Evolutionary conservation across 805 yeast species (phyloP).

Genomic region (Kuraishia ogatae): DNA sequence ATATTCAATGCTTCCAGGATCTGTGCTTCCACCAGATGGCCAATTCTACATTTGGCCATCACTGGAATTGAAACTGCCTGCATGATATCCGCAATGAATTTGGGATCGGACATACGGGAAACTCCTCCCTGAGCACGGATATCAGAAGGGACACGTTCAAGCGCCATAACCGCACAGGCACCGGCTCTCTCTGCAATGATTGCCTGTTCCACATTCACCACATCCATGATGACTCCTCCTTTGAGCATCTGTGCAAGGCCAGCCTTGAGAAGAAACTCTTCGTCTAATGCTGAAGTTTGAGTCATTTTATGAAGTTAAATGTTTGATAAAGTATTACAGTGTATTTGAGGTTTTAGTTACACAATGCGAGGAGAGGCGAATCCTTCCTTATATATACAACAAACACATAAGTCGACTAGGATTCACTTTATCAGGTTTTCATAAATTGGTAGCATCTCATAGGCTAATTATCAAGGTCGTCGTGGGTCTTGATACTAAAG

Average conservation of each 20-base stretch:
- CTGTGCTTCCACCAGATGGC: conserved; percentile 79
- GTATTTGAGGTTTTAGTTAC: too few relatives aligned
- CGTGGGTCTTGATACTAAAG: background rate
- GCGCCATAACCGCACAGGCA: conserved; percentile 86
- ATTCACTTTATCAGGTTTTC: background rate
- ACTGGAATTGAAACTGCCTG: conserved; percentile 63
- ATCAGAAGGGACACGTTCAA: conserved; percentile 80
- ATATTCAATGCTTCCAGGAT: conserved; percentile 61
- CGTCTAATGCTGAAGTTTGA: background rate
- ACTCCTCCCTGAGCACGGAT: conserved; percentile 77
- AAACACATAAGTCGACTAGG: too few relatives aligned
- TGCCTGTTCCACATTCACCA: conserved; percentile 75
- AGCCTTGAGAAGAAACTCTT: conserved; percentile 50
- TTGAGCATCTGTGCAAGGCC: conserved; percentile 84
- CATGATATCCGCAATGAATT: conserved; percentile 70
- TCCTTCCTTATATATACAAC: background rate
- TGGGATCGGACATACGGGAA: conserved; percentile 81
- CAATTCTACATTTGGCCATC: conserved; percentile 83
- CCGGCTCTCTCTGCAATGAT: conserved; percentile 74
- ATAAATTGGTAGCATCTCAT: background rate
- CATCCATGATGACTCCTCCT: conserved; percentile 71
- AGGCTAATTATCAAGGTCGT: background rate
- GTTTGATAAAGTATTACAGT: background rate
- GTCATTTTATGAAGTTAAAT: conserved; percentile 2
- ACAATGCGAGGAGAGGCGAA: too few relatives aligned